Evolutionary conservation across 495 filamentous ascomycete species (phyloP).

Genomic region (Penicillium bialowiezense): DNA sequence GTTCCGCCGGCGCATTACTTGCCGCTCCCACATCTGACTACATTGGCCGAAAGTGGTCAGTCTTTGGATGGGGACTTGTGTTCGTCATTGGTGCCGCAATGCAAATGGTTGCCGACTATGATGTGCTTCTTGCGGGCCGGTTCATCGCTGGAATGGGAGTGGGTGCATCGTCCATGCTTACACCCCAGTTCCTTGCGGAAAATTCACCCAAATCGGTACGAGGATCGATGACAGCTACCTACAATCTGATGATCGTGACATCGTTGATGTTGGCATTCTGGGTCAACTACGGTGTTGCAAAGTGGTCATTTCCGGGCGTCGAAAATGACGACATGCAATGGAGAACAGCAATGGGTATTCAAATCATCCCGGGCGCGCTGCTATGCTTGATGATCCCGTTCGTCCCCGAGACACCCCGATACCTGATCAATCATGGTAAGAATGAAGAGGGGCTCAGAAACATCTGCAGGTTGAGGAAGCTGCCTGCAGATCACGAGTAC

Average conservation of each 20-base stretch:
- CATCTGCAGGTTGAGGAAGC: conserved; percentile 56
- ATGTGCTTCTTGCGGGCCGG: conserved; percentile 24
- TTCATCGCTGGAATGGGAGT: conserved; percentile 45
- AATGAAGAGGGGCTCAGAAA: conserved; percentile 51
- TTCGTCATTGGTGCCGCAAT: conserved; percentile 59
- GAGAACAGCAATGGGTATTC: conserved; percentile 45
- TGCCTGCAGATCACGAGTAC: conserved; percentile 55
- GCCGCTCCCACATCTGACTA: conserved; percentile 54
- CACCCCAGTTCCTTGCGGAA: conserved; percentile 21
- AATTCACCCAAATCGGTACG: conserved; percentile 33
- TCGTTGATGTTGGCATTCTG: conserved; percentile 27
- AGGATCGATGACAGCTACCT: conserved; percentile 25
- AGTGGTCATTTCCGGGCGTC: conserved; percentile 18
- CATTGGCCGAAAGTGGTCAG: conserved; percentile 50
- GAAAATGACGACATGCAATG: conserved; percentile 39
- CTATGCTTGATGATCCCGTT: conserved; percentile 62
- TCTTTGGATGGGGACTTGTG: conserved; percentile 46
- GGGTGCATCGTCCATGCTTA: conserved; percentile 21
- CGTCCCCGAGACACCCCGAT: conserved; percentile 48
- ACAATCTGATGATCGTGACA: conserved; percentile 28
- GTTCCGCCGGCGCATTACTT: conserved; percentile 55
- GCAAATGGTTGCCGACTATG: conserved; percentile 51
- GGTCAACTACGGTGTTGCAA: conserved; percentile 26
- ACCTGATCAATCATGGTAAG: conserved; percentile 46
- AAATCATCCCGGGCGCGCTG: conserved; percentile 46